These are phyloP conservation scores for Mortierella sp. DNA, from an alignment of 371 early-diverging fungal genomes.

Conservation along the genomic window DNA sequence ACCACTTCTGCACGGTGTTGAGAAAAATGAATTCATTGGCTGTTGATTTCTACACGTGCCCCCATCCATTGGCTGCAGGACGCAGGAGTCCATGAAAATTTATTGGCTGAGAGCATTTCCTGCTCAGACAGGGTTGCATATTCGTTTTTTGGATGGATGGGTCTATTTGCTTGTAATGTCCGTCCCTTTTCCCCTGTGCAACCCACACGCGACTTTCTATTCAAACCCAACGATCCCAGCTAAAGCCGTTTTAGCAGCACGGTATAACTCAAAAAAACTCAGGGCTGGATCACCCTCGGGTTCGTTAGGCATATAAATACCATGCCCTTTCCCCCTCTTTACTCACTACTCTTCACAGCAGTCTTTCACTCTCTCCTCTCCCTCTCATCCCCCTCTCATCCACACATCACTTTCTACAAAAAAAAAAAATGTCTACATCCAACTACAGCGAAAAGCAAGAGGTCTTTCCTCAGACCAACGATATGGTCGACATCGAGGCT, in stretches of 20 bases:
- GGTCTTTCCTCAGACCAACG: conserved; percentile 8
- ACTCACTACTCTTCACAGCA: conserved; percentile 9
- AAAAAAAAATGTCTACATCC: conserved; percentile 28
- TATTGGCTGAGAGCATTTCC: not conserved
- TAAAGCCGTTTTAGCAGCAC: not conserved
- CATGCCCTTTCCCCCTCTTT: not conserved
- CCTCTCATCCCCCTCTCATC: conserved; percentile 4
- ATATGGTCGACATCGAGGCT: conserved; percentile 7
- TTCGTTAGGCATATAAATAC: conserved; percentile 23
- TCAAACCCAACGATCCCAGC: not conserved
- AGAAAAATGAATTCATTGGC: not conserved
- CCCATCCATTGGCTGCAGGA: not conserved
- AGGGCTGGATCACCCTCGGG: not conserved
- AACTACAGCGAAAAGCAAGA: conserved; percentile 15
- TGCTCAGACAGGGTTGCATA: not conserved
- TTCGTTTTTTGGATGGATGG: not conserved
- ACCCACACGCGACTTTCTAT: conserved; percentile 26
- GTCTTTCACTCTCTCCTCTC: conserved; percentile 16
- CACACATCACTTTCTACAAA: not conserved
- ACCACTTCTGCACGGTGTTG: not conserved
- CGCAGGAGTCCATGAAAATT: too few species aligned
- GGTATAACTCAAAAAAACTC: too few species aligned
- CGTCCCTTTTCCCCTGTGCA: not conserved
- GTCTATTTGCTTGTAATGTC: too few species aligned
- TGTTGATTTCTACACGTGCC: not conserved